Evolutionary conservation across 768 basidiomycete species (phyloP), one percentile per base, ranked within the genome.

Genomic region (Russula olivacea): DNA sequence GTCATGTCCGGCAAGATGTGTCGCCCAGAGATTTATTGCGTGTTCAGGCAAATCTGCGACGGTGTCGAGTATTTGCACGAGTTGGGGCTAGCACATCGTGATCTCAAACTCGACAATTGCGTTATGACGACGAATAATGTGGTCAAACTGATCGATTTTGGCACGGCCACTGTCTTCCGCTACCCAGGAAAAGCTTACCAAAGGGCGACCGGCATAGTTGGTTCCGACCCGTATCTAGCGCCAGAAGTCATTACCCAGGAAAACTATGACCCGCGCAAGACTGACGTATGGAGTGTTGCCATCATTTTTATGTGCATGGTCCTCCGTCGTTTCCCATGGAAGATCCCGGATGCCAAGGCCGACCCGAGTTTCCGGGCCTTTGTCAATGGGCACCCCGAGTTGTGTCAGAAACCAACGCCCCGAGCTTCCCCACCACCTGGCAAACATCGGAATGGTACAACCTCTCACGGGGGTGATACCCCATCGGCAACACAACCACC

Each of bases 231-330:
- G 23, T 98, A 98, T 79, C 87, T 98, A 38, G 97, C 97, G 0
- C 97, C 97, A 1, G 97, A 99, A 74, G 97, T 99, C 17, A 82
- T 98, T 61, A 78, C 73, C 36, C 82, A 84, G 59, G 84, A 89
- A 51, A 78, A 78, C 12, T 98, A 99, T 75, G 97, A 99, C 74
- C 96, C 97, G 14, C 83, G 95, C 71, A 93, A 98, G 78, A 93
- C 95, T 15, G 97, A 99, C 74, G 97, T 99, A 28, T 99, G 97
- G 97, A 91, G 89, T 69, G 87, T 96, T 41, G 97, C 92, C 58
- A 93, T 99, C 74, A 99, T 99, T 71, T 98, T 99, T 79, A 85
- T 98, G 80, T 99, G 97, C 79, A 99, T 99, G 97, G 80, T 97
- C 67, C 83, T 99, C 38, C 83, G 96, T 58, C 84, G 97, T 56